Evolutionary conservation across 2,329 filamentous ascomycete species (phyloP).

Genomic region (Fusarium liriodendri): DNA sequence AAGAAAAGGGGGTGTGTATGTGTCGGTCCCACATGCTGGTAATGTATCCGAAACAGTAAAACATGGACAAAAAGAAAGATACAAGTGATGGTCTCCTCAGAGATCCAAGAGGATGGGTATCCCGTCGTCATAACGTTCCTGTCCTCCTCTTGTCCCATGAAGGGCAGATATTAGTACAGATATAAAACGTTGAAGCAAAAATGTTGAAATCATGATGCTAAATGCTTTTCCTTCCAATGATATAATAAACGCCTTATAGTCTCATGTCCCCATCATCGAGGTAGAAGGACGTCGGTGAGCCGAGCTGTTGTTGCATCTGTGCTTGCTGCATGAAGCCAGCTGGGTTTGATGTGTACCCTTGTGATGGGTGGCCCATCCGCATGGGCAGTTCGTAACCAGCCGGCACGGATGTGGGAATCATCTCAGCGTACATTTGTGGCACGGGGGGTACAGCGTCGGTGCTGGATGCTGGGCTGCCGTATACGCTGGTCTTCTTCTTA

Average conservation of each 20-base stretch:
- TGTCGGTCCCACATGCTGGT: conserved; percentile 18
- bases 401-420: conserved; percentile 44
- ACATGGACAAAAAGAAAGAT: conserved; percentile 23
- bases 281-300: conserved; percentile 44
- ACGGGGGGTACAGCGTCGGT: conserved; percentile 44
- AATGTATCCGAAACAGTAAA: conserved; percentile 13
- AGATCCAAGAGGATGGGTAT: conserved; percentile 36
- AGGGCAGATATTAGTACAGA: conserved; percentile 42
- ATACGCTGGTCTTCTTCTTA: conserved; percentile 49
- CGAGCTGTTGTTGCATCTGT: conserved; percentile 44
- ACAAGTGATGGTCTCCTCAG: conserved; percentile 35
- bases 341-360: conserved; percentile 41
- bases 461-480: conserved; percentile 44
- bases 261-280: conserved; percentile 44
- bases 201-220: conserved; percentile 32
- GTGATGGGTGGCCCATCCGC: conserved; percentile 41
- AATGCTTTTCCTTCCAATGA: conserved; percentile 34
- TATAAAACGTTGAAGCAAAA: conserved; percentile 22
- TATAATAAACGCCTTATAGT: conserved; percentile 34
- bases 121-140: conserved; percentile 42
- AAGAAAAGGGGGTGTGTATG: conserved; percentile 24
- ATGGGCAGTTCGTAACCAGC: conserved; percentile 45
- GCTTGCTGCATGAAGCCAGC: conserved; percentile 39
- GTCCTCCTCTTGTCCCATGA: conserved; percentile 34
- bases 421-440: conserved; percentile 44